These are phyloP conservation scores for Phlegmacium glaucopus DNA, from an alignment of 768 basidiomycete genomes.

Conservation along the genomic window DNA sequence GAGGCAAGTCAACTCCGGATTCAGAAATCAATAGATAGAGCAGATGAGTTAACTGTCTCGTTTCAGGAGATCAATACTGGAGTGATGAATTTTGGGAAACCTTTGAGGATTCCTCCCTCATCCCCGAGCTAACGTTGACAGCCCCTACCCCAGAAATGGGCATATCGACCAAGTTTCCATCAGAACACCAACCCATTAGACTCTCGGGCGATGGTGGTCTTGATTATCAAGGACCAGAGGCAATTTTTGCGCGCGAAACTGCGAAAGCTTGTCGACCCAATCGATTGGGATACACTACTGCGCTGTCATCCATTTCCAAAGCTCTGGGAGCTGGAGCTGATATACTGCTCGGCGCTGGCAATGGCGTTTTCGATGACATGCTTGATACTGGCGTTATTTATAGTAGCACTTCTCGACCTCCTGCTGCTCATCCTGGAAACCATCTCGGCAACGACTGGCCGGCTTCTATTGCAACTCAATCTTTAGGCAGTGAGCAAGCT, in stretches of 20 bases:
- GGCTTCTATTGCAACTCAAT: no score
- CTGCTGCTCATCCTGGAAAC: no score
- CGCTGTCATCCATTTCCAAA: neutral
- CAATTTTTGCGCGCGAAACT: neutral
- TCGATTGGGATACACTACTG: neutral
- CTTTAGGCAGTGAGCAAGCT: neutral
- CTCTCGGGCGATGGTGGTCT: neutral
- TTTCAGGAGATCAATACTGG: conserved; percentile 5
- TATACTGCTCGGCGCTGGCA: neutral
- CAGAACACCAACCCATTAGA: neutral
- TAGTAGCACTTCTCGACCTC: no score
- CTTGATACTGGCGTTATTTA: neutral
- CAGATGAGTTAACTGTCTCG: neutral
- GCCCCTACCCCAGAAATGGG: conserved; percentile 29
- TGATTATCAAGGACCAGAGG: neutral
- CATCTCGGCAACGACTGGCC: no score
- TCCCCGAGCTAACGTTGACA: conserved; percentile 29
- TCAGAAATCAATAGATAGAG: neutral
- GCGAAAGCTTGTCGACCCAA: neutral
- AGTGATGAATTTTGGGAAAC: conserved; percentile 3
- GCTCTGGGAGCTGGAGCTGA: neutral
- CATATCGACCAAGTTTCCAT: conserved; percentile 9
- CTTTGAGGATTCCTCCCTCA: conserved; percentile 8
- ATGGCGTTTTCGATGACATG: neutral
- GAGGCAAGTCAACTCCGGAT: conserved; percentile 9